phyloP scores from a whole-genome alignment of 2,329 filamentous ascomycete species.

The Zasmidium angulare region DNA sequence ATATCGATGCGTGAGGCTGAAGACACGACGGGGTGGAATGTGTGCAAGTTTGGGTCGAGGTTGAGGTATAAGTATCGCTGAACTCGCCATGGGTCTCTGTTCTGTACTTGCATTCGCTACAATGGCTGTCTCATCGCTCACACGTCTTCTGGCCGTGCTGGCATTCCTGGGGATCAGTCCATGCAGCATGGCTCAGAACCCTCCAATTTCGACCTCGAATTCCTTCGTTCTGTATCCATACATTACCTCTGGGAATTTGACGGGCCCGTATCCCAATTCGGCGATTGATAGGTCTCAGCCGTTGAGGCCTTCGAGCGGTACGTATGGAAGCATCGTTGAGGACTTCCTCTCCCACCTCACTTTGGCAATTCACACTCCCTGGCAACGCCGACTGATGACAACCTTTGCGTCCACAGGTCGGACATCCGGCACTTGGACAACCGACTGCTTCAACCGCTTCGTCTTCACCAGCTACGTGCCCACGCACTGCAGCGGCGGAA shows the following conservation, averaged over 20 bases:
- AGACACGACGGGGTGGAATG: neutral
- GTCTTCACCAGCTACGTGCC: constrained; percentile 10
- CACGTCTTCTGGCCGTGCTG: neutral
- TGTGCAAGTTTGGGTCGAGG: too few relatives aligned
- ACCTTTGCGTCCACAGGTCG: neutral
- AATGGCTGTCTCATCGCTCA: neutral
- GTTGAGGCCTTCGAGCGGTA: neutral
- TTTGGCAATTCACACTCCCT: too few relatives aligned
- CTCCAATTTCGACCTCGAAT: neutral
- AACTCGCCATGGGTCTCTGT: too few relatives aligned
- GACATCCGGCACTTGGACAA: neutral
- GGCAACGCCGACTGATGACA: neutral
- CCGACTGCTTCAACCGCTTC: constrained; percentile 14
- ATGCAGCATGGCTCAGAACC: neutral
- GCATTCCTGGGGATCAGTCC: neutral
- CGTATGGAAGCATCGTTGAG: neutral
- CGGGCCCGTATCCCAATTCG: constrained; percentile 3
- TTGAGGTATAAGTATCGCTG: too few relatives aligned
- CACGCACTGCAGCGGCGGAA: constrained; percentile 6
- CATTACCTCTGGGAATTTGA: constrained; percentile 8
- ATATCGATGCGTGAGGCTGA: neutral
- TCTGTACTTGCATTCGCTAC: too few relatives aligned
- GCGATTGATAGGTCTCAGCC: constrained; percentile 2
- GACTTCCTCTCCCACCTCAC: neutral
- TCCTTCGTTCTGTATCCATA: constrained; percentile 11